Evolutionary conservation across 2,329 filamentous ascomycete species (phyloP).

Genomic region (Berkeleyomyces basicola): DNA sequence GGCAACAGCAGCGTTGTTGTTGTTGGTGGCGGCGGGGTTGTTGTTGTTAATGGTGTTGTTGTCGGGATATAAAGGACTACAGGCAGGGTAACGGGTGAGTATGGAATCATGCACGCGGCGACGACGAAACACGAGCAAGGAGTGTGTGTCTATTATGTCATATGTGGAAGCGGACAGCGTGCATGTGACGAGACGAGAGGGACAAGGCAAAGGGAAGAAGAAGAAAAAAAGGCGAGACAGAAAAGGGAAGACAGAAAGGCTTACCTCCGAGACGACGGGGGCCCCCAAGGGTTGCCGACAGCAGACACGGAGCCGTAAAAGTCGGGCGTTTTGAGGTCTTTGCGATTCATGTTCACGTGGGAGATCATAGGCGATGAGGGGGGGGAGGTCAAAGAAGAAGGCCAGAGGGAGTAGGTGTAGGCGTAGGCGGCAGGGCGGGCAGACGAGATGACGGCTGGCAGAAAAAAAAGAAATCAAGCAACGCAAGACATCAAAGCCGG

Average conservation of each 20-base stretch:
- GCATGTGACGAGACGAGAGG: background rate
- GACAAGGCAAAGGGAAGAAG: background rate
- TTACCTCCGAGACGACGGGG: slow-evolving; percentile 12
- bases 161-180: background rate
- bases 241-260: background rate
- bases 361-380: background rate
- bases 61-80: slow-evolving; percentile 5
- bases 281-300: slow-evolving; percentile 12
- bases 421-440: background rate
- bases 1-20: background rate
- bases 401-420: background rate
- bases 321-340: slow-evolving; percentile 13
- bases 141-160: background rate
- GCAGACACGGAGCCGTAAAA: slow-evolving; percentile 10
- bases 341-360: slow-evolving; percentile 13
- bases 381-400: background rate
- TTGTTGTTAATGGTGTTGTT: background rate
- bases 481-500: background rate
- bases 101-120: background rate
- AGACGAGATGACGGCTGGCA: background rate
- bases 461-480: background rate
- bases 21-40: background rate
- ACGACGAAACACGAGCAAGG: background rate
- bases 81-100: background rate
- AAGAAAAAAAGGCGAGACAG: background rate